A percentile compares a stretch with the other conserved stretches of the same genome.
These are phyloP conservation scores for Cymodocea nodosa DNA, from an alignment of 116 monocot species.

Conservation along the genomic window DNA sequence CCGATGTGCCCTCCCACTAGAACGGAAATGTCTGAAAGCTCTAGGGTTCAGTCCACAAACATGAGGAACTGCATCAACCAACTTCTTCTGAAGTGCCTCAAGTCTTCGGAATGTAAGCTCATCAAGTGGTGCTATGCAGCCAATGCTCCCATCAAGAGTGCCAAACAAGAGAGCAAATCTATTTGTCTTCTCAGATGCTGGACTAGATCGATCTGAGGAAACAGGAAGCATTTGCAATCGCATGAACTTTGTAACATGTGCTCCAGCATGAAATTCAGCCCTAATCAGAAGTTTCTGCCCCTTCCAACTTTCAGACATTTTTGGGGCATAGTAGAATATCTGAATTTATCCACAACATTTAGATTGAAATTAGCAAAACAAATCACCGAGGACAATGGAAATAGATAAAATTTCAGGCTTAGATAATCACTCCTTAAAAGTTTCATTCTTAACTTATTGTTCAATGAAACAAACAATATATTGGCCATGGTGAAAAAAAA, in stretches of 20 bases:
- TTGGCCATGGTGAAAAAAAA: too few relatives aligned
- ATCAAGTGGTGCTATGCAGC: constrained; percentile 85
- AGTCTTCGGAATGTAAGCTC: constrained; percentile 83
- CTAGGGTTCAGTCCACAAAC: constrained; percentile 78
- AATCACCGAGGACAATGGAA: too few relatives aligned
- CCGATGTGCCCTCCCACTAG: constrained; percentile 78
- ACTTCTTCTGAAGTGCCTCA: constrained; percentile 67
- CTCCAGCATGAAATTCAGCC: constrained; percentile 87
- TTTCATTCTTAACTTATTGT: too few relatives aligned
- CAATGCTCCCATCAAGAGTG: constrained; percentile 85
- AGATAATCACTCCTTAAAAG: too few relatives aligned
- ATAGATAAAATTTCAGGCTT: too few relatives aligned
- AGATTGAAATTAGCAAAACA: too few relatives aligned
- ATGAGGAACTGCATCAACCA: constrained; percentile 84
- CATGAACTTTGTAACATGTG: constrained; percentile 79
- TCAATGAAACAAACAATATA: too few relatives aligned
- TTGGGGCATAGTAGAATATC: constrained; percentile 97
- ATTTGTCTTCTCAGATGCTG: constrained; percentile 69
- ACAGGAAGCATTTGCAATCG: constrained; percentile 80
- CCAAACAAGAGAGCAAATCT: constrained; percentile 88
- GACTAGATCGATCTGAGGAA: constrained; percentile 32
- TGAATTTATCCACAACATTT: constrained; percentile 12
- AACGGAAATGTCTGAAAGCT: constrained; percentile 68
- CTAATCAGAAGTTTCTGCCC: constrained; percentile 91
- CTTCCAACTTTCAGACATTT: constrained; percentile 96